phyloP scores from a whole-genome alignment of 140 eudicot species.

The Oenanthe javanica region DNA sequence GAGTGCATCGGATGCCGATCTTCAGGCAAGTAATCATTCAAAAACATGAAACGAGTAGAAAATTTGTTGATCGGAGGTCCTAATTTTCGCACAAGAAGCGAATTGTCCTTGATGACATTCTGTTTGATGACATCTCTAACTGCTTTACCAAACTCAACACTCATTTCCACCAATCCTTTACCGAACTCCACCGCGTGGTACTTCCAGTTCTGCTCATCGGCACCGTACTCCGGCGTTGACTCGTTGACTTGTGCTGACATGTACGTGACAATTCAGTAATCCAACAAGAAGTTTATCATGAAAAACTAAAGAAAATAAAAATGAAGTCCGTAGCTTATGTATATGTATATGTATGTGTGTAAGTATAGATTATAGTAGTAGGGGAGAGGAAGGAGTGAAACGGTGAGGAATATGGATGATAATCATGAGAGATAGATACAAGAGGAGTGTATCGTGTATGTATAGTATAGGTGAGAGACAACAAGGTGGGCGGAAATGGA shows the following conservation, averaged over 20 bases:
- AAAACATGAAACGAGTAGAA: slow-evolving; percentile 40
- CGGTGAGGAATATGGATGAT: not conserved
- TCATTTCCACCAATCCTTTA: slow-evolving; percentile 87
- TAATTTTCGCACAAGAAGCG: slow-evolving; percentile 49
- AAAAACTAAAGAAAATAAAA: not conserved
- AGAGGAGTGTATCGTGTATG: not conserved
- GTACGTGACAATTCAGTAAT: not conserved
- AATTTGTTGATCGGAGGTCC: slow-evolving; percentile 42
- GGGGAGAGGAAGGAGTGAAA: not conserved
- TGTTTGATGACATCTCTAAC: slow-evolving; percentile 80
- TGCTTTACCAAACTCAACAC: slow-evolving; percentile 78
- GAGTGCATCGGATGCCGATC: slow-evolving; percentile 92
- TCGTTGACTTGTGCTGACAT: not conserved
- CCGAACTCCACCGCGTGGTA: slow-evolving; percentile 77
- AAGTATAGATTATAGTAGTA: not conserved
- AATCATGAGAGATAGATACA: not conserved
- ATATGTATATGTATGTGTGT: too few relatives aligned
- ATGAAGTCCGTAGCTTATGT: too few relatives aligned
- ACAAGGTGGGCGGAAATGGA: slow-evolving; percentile 2
- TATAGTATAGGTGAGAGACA: not conserved
- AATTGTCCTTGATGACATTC: slow-evolving; percentile 69
- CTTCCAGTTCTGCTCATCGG: slow-evolving; percentile 40
- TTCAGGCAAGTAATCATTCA: slow-evolving; percentile 83
- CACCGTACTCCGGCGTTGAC: slow-evolving; percentile 19
- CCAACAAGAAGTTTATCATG: not conserved